Conservation (phyloP, 768 basidiomycete genomes). For the Suillus variegatus region DNA sequence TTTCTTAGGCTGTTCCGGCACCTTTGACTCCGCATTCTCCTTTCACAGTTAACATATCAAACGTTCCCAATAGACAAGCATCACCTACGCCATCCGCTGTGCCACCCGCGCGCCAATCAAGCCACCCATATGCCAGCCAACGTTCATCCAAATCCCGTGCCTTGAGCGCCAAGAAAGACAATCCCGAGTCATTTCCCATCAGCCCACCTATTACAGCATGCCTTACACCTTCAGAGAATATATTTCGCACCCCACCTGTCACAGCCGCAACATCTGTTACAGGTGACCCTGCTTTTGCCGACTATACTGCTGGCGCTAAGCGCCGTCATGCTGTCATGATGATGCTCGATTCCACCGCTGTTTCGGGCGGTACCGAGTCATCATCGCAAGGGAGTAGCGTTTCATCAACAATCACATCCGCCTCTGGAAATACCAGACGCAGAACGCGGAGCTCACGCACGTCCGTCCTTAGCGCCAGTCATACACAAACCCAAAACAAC, state of each 20-base stretch:
- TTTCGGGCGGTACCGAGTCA: slow-evolving; percentile 39
- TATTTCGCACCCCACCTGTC: slow-evolving; percentile 27
- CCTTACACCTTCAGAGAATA: slow-evolving; percentile 30
- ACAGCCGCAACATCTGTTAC: slow-evolving; percentile 29
- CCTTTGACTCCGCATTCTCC: slow-evolving; percentile 37
- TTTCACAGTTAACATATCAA: slow-evolving; percentile 20
- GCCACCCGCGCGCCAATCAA: slow-evolving; percentile 18
- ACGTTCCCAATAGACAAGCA: slow-evolving; percentile 17
- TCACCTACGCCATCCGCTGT: slow-evolving; percentile 29
- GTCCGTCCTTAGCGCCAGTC: slow-evolving; percentile 32
- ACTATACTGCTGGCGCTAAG: slow-evolving; percentile 60
- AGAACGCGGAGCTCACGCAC: slow-evolving; percentile 56
- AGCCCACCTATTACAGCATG: slow-evolving; percentile 22
- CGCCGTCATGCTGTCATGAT: slow-evolving; percentile 80
- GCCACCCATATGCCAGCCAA: slow-evolving; percentile 13
- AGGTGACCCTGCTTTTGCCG: slow-evolving; percentile 26
- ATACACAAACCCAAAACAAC: slow-evolving; percentile 41
- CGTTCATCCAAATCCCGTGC: slow-evolving; percentile 34
- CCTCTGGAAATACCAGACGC: slow-evolving; percentile 42
- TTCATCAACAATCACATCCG: slow-evolving; percentile 21
- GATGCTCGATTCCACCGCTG: slow-evolving; percentile 60
- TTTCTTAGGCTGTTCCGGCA: slow-evolving; percentile 17
- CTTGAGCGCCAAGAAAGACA: slow-evolving; percentile 29
- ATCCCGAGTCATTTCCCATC: slow-evolving; percentile 19
- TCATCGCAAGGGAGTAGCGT: slow-evolving; percentile 35